phyloP scores from a whole-genome alignment of 306 rosid genomes.

The Lagenaria siceraria region DNA sequence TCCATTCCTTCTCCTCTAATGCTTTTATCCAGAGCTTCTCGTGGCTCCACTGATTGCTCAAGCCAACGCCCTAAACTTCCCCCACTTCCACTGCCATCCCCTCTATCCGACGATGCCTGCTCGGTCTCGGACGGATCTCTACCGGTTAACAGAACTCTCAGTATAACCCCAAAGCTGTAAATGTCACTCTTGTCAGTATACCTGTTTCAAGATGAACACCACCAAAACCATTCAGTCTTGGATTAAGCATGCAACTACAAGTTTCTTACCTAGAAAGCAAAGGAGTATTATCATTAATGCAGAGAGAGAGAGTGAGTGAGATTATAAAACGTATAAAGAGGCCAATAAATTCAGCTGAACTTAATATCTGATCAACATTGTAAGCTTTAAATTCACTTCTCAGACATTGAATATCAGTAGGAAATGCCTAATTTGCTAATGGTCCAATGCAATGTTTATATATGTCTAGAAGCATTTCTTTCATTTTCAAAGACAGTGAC shows the following conservation, averaged over 20 bases:
- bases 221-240: background rate
- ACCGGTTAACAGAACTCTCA: background rate
- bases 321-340: background rate
- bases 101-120: background rate
- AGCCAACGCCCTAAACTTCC: background rate
- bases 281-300: background rate
- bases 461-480: background rate
- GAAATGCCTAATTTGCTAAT: background rate
- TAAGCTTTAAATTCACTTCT: background rate
- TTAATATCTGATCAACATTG: background rate
- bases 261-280: background rate
- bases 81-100: background rate
- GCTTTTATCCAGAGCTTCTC: background rate
- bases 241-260: background rate
- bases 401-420: background rate
- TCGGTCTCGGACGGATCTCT: background rate
- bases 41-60: background rate
- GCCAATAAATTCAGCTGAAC: background rate
- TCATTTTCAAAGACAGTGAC: background rate
- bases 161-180: slow-evolving; percentile 2
- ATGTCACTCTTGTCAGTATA: slow-evolving; percentile 2
- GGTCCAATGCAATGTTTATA: background rate
- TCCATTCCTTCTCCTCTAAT: background rate
- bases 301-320: background rate
- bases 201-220: background rate